Base-by-base conservation (phyloP, 176 grass and related monocot genomes). In the Aegilops tauschii region DNA sequence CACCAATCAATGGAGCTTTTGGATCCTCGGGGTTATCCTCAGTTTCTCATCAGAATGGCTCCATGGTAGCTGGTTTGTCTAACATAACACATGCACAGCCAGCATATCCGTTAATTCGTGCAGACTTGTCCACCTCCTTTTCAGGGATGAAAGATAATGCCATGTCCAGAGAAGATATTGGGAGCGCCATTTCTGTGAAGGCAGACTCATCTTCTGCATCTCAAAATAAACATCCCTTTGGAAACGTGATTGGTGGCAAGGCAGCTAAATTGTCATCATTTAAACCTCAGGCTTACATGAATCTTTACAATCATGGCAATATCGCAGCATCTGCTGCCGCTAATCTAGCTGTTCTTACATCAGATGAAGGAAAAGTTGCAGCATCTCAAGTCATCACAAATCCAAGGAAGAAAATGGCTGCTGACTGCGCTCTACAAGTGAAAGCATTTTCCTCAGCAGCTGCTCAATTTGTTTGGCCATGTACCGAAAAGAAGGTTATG, bases 381-480 rank as follows among this genome's bases (percentile, higher is more conserved):
- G 84, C 93, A 78, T 85, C 89, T 49, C 85, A 89, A 83, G n/a
- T 75, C 82, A 34, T 65, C 37, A 84, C 92, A 74, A 96, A 99
- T 49, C 62, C 52, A 65, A 82, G 88, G 67, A 99, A 96, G 83
- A 92, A 69, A 61, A 77, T 84, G 61, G 82, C 79, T 76, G 88
- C 90, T 1, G 83, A 87, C 44, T 83, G 86, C 65, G 72, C 84
- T 62, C 74, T 99, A 78, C 94, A 99, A 90, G 67, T 96, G 87
- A 99, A 99, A 86, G 97, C 97, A 79, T 99, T 99, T 88, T 93
- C 90, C 66, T 44, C 80, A 88, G 94, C 94, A 78, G 85, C 92
- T 3, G 67, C 88, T 61, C 90, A 94, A 45, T 99, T 99, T 91
- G 49, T 94, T 35, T 99, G 97, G 97, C 94, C 97, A 61, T 94